Base-by-base conservation (phyloP, 345 rosid genomes). In the Brassica cretica region DNA sequence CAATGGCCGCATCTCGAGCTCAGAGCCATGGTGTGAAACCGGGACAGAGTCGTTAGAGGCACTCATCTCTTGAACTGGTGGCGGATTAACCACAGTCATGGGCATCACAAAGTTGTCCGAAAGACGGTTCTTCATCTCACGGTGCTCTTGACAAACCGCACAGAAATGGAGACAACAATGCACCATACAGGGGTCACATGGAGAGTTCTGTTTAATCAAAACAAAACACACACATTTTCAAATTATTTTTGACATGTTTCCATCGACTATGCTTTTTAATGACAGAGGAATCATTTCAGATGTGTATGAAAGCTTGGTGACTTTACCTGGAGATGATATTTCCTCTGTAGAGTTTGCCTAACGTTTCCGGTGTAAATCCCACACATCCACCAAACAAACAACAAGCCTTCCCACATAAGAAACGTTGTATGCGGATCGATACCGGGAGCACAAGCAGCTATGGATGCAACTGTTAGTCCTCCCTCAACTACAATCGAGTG, bases 381-480 rank as follows among this genome's bases (percentile, higher is more conserved):
- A 82, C 98, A 91, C 92, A 93, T 89, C 99, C 98, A 95, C 99
- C 99, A 95, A 62, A 96, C 87, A 82, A 95, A 95, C 53, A 93
- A 59, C 80, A 95, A 84, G 29, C 98, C 96, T 87, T 95, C 99
- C 67, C 88, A 88, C 5, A 93, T 76, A 63, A 95, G 94, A 81
- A 95, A 93, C 24, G 97, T 72, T 0, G 97, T 85, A 29, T 85
- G 87, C 2, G 96, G 96, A 60, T 91, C 96, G 44, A 93, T 78
- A 46, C 98, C 98, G 60, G 91, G 89, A 76, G 83, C 83, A 76
- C 86, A 72, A 2, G 94, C 86, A 18, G 92, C 84, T 15, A 90
- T 89, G 11, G 86, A 81, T n/a, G 96, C 96, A 3, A 87, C 69
- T 39, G 96, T 88, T 30, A 93, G 74, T 53, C 98, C 98, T 15